These are phyloP conservation scores for Auxenochlorella pyrenoidosa DNA, from an alignment of 139 green algal genomes.

Conservation along the genomic window DNA sequence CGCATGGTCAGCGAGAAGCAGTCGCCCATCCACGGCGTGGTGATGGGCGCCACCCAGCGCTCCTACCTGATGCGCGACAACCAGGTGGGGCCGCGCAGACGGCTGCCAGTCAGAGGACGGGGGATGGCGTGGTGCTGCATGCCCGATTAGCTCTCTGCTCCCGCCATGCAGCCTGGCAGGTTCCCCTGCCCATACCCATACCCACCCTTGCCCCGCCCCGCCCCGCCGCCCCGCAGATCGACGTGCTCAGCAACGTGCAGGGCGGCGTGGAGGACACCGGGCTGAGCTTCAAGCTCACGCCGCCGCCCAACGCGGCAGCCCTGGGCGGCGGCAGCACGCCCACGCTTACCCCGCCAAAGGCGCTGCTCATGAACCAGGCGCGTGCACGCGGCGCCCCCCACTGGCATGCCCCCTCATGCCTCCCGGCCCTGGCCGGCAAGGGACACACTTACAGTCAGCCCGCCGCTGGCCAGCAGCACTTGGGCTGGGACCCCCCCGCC, in stretches of 20 bases:
- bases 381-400: neutral
- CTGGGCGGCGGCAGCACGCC: slow-evolving; percentile 15
- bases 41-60: slow-evolving; percentile 73
- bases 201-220: neutral
- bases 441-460: no score
- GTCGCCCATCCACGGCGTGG: slow-evolving; percentile 54
- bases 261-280: slow-evolving; percentile 71
- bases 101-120: no score
- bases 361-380: slow-evolving; percentile 68
- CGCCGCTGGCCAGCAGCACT: no score
- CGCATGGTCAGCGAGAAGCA: slow-evolving; percentile 40
- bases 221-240: slow-evolving; percentile 59
- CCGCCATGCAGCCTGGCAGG: no score
- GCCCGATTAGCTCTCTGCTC: no score
- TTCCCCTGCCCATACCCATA: no score
- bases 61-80: slow-evolving; percentile 83
- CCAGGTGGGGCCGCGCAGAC: neutral
- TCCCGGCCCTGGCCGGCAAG: no score
- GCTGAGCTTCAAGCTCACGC: slow-evolving; percentile 51
- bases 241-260: slow-evolving; percentile 89
- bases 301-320: neutral
- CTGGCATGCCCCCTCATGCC: no score
- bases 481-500: no score
- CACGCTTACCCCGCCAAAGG: slow-evolving; percentile 61
- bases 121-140: no score